Base-by-base conservation (phyloP, 2,329 filamentous ascomycete genomes). In the Epichloe festucae region DNA sequence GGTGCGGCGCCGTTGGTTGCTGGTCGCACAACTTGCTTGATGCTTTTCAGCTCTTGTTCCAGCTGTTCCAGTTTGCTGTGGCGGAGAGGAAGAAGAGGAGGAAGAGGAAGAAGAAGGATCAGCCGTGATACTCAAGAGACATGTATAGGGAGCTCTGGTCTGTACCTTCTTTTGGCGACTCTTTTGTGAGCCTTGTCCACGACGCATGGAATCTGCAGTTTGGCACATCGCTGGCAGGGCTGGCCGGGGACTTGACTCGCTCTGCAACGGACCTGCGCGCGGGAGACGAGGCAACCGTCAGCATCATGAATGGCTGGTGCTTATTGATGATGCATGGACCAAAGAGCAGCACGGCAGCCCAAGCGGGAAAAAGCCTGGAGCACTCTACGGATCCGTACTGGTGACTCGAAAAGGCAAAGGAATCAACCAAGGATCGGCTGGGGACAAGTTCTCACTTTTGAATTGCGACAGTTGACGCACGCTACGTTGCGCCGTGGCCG, bases 31-130 rank as follows among this genome's bases (percentile, higher is more conserved):
- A 70, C 73, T 56, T 77, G 69, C 57, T 77, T 77, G 58, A 78
- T 78, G 59, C 65, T 74, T 55, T 68, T 71, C n/a, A 79, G 70
- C 59, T 78, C 76, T 54, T 75, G 72, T 48, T 74, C 75, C 4
- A 79, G 65, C 54, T 76, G 72, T 55, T 79, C 76, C 3, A 79
- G 65, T 59, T 79, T 79, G 57, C 76, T 78, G 46, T 3, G 31
- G 40, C 8, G 8, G 11, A 31, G 31, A 31, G 31, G 31, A 31
- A 31, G 31, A 11, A 31, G 27, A 10, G 27, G 8, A 31, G 10
- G 27, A 3, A 31, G 27, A 31, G 27, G 27, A 27, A 8, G 7
- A 31, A 8, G 27, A 10, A 31, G 8, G 3, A 10, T 31, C 11
- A 31, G 31, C 7, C 31, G 31, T 11, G 31, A 31, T 31, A 4